Evolutionary conservation across 352 stramenopile species (phyloP), one percentile per base, ranked within the genome.

Genomic region (Elongisporangium prolatum): DNA sequence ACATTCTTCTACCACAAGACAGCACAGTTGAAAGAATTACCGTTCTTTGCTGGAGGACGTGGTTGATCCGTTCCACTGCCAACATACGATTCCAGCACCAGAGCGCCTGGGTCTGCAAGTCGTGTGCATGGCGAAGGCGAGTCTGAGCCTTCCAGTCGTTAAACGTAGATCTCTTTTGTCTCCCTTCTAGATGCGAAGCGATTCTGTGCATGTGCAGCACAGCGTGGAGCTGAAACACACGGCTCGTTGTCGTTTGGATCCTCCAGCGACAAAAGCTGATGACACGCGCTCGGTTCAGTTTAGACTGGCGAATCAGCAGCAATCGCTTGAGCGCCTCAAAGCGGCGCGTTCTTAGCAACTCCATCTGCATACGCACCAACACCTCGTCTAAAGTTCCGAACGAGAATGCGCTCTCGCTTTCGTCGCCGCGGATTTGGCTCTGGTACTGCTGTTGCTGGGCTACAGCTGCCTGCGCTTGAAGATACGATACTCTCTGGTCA

Each of bases 61-160:
- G 68, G 21, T 54, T 59, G 24, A 90, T 67, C 22, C 80, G 75
- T 58, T 90, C 80, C 21, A 84, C 74, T 4, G 75, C 80, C 9
- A 88, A 65, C 73, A 88, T 80, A 25, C 77, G 80, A 24, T 88
- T 90, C 77, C 78, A 88, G 55, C 75, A 87, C 17, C 59, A 68
- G 16, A 83, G 69, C 0, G 70, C 71, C 60, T 78, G 71, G 21
- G 64, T 54, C 34, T 84, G 75, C 18, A 78, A 77, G 20, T 48
- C 61, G n/a, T 82, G 65, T 16, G 61, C 59, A n/a, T 72, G 65
- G 0, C 72, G 34, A 37, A 84, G 69, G 37, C 56, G 65, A 22
- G 68, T 64, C 52, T 83, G 64, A 8, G 61, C 21, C 50, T 67
- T 73, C 75, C 74, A 86, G 49, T 64, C 59, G n/a, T 69, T 74